Evolutionary conservation across 2,329 filamentous ascomycete species (phyloP).

Genomic region (Epichloe elymi): DNA sequence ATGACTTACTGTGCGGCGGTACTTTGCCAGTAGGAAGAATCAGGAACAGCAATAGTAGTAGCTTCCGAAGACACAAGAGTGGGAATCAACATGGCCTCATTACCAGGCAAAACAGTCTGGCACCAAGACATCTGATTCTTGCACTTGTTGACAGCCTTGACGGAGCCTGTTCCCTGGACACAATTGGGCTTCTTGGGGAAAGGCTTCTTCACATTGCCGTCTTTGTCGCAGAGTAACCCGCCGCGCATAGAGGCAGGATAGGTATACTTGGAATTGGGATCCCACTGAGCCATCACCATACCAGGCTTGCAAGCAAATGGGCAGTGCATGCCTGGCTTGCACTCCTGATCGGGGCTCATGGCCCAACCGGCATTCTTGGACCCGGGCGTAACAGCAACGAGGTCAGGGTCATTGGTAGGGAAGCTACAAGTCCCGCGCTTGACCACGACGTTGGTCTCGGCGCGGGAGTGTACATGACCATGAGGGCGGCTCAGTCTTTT

Average conservation of each 20-base stretch:
- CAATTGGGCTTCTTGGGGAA: conserved; percentile 58
- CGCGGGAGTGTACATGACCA: conserved; percentile 9
- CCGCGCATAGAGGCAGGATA: conserved; percentile 66
- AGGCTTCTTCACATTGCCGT: conserved; percentile 54
- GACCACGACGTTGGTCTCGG: conserved; percentile 21
- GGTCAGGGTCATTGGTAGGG: conserved; percentile 46
- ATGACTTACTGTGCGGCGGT: conserved; percentile 60
- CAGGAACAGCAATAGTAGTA: conserved; percentile 57
- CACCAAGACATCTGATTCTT: conserved; percentile 55
- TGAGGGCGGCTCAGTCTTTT: conserved; percentile 18
- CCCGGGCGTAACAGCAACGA: conserved; percentile 54
- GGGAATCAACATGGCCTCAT: conserved; percentile 72
- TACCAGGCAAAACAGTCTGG: conserved; percentile 66
- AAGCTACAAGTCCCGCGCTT: conserved; percentile 51
- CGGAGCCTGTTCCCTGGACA: conserved; percentile 50
- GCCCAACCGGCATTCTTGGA: conserved; percentile 62
- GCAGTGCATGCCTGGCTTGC: conserved; percentile 55
- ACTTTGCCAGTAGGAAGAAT: conserved; percentile 52
- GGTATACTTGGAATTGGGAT: conserved; percentile 53
- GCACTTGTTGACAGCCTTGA: conserved; percentile 54
- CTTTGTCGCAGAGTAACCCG: conserved; percentile 56
- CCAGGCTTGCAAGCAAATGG: conserved; percentile 66
- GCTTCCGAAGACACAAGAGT: conserved; percentile 46
- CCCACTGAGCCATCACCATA: conserved; percentile 69
- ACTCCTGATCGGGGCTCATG: conserved; percentile 62